Evolutionary conservation across 495 filamentous ascomycete species (phyloP), one percentile per base, ranked within the genome.

Genomic region (Coniosporium apollinis): DNA sequence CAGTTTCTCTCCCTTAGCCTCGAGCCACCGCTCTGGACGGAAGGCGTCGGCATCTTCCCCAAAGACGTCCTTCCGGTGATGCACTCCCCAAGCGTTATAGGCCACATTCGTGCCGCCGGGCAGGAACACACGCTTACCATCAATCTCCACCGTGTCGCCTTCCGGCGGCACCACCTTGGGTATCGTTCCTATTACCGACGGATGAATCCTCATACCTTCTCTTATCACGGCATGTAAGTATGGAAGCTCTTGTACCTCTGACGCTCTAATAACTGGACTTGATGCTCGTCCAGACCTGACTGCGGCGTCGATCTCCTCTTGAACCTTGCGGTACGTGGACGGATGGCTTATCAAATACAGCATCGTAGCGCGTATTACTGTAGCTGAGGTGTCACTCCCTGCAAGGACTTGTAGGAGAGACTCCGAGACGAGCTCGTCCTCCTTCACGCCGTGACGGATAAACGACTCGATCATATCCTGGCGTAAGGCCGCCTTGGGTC

Each of bases 91-190:
- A 4, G 53, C 47, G 5, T 50, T 59, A 22, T 64, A 57, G 3
- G 65, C 68, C 4, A 76, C 56, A 18, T 58, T 48, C 0, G 62
- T 67, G 17, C 64, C 65, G 1, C 57, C 68, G 0, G 71, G 69
- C 0, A 79, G 42, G 30, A 59, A 65, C 3, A 55, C 38, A 6
- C 64, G 66, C 14, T 57, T 45, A n/a, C n/a, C n/a, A n/a, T n/a
- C n/a, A n/a, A n/a, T n/a, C n/a, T n/a, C n/a, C 13, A 73, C 33
- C 15, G 40, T 60, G 22, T 70, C 66, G 5, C 72, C 73, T 32
- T 50, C 55, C 0, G 52, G 40, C 0, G 71, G 69, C 2, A 65
- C 59, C 18, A 57, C 50, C 33, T 64, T 65, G 2, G 49, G 36
- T 19, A 65, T 40, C 15, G 66, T 43, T 14, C 56, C 38, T 3